Base-by-base conservation (phyloP, 441 rosid species). In the Euphorbia corollata region DNA sequence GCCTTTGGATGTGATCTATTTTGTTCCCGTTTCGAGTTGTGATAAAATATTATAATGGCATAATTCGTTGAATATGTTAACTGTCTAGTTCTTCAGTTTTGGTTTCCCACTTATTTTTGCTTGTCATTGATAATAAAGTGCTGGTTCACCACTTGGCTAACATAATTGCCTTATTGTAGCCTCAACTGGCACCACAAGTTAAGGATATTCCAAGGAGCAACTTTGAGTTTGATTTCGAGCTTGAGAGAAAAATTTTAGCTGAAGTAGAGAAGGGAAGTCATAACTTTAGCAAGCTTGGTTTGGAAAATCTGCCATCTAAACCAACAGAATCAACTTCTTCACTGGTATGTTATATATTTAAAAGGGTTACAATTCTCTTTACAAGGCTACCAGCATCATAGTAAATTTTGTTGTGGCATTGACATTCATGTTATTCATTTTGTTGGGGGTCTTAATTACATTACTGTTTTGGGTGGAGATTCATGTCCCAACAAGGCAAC, bases 131-230 rank as follows among this genome's bases (percentile, higher is more conserved):
- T 22, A 43, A 50, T 48, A 11, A 41, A 41, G 36, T 20, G 16
- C 36, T 4, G 41, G 34, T 20, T 12, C 11, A 22, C 18, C 30
- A 27, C 15, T 23, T 56, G 64, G 5, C 41, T 24, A 34, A 20
- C 27, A 15, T 39, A 34, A 19, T 38, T 64, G 61, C 66, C 53
- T 47, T 43, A 4, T 76, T 80, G 73, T 77, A 94, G 99, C 97
- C 99, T 71, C 87, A 79, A 66, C 61, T 88, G 85, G 67, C 78
- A 39, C 85, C 87, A 2, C 84, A 78, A 62, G 67, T 77, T 8
- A 85, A 88, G 68, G 98, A 94, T 57, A 78, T 94, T 81, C 96
- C 83, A 0, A 82, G 91, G 68, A 85, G 98, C 79, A 86, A 79
- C 68, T 90, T 91, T 72, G 92, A 91, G 71, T 88, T 87, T 50